Conservation (phyloP, 140 eudicot genomes). For the Oenanthe javanica region DNA sequence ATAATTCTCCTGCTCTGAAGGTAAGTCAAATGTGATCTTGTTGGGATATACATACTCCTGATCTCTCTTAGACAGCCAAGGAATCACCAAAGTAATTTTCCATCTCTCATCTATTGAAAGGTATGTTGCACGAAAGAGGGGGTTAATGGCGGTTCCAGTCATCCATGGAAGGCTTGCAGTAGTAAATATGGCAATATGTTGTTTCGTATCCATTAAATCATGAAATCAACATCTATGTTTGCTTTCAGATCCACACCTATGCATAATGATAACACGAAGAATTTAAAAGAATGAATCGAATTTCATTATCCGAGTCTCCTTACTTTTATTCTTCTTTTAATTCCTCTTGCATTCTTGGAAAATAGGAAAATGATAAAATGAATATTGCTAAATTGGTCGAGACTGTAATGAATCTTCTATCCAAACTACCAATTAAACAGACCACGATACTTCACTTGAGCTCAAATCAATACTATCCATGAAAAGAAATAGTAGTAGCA, state of each 20-base stretch:
- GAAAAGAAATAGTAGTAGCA: too few relatives aligned
- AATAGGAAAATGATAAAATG: background rate
- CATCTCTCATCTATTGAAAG: conserved; percentile 66
- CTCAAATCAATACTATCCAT: too few relatives aligned
- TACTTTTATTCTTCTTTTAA: too few relatives aligned
- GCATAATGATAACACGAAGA: background rate
- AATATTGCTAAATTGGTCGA: too few relatives aligned
- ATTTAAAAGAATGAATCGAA: too few relatives aligned
- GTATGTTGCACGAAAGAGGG: conserved; percentile 92
- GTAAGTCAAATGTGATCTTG: conserved; percentile 46
- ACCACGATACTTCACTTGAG: too few relatives aligned
- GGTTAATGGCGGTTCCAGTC: conserved; percentile 94
- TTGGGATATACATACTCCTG: conserved; percentile 72
- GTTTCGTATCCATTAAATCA: conserved; percentile 59
- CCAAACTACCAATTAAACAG: too few relatives aligned
- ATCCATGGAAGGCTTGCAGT: conserved; percentile 99
- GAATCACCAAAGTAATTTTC: conserved; percentile 77
- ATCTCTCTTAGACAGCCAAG: conserved; percentile 74
- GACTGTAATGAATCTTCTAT: too few relatives aligned
- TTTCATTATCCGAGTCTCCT: background rate
- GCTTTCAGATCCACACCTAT: conserved; percentile 11
- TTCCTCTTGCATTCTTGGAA: background rate
- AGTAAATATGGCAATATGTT: conserved; percentile 89
- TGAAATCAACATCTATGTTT: conserved; percentile 20
- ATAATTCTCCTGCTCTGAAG: conserved; percentile 71